Conservation (phyloP, 345 rosid species). For the Mercurialis annua region DNA sequence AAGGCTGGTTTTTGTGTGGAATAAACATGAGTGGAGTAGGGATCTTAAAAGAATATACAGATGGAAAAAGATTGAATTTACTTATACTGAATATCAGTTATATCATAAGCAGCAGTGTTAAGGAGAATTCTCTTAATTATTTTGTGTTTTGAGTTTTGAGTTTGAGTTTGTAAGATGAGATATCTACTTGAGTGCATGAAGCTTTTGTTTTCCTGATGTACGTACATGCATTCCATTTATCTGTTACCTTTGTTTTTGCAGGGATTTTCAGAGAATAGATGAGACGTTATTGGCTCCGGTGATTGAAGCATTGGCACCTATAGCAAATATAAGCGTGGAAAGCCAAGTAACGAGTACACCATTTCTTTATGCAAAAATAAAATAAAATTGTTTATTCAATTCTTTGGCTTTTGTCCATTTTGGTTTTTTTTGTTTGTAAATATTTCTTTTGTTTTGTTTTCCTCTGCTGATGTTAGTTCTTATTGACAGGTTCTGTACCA, state of each 20-base stretch:
- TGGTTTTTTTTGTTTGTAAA: background rate
- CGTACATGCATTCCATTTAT: slow-evolving; percentile 9
- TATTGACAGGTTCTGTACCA: slow-evolving; percentile 72
- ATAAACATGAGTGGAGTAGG: background rate
- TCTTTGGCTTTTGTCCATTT: slow-evolving; percentile 3
- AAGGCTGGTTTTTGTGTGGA: background rate
- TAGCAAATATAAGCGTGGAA: slow-evolving; percentile 83
- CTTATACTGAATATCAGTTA: background rate
- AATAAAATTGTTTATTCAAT: background rate
- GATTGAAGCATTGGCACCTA: slow-evolving; percentile 60
- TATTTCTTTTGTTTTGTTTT: slow-evolving; percentile 11
- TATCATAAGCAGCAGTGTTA: background rate
- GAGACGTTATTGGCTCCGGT: slow-evolving; percentile 59
- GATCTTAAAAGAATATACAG: background rate
- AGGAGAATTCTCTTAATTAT: background rate
- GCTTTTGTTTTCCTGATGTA: background rate
- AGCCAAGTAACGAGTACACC: slow-evolving; percentile 59
- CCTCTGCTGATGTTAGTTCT: slow-evolving; percentile 9
- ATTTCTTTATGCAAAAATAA: background rate
- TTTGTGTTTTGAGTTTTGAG: background rate
- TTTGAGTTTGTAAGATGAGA: background rate
- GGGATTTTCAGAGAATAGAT: slow-evolving; percentile 75
- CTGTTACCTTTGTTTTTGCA: slow-evolving; percentile 30
- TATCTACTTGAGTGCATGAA: background rate
- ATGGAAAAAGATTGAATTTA: background rate